Percentiles rank a stretch among this genome's conserved stretches.
phyloP scores from a whole-genome alignment of 306 rosid genomes.

The Sphenostylis stenocarpa region DNA sequence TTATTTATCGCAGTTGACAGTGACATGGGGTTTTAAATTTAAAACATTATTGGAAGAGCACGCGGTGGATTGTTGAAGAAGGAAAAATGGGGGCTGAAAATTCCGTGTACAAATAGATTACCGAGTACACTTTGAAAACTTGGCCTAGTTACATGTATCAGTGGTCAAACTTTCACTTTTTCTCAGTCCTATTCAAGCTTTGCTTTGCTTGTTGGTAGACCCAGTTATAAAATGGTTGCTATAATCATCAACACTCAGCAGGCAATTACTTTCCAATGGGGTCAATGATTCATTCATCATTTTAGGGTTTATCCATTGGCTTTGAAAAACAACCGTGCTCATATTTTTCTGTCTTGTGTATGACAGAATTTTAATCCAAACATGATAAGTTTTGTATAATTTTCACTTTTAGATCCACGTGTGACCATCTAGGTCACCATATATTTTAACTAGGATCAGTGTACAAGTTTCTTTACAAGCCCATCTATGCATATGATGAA shows the following conservation, averaged over 20 bases:
- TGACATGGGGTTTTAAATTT: background rate
- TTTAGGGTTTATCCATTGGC: too few relatives aligned
- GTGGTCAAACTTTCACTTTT: constrained; percentile 21
- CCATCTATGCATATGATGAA: too few relatives aligned
- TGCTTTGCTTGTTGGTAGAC: constrained; percentile 5
- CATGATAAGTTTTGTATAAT: too few relatives aligned
- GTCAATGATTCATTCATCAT: too few relatives aligned
- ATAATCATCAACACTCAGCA: background rate
- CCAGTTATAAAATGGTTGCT: background rate
- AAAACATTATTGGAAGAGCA: background rate
- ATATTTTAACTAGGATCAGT: too few relatives aligned
- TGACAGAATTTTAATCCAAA: too few relatives aligned
- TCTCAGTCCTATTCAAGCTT: background rate
- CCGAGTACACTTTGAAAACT: background rate
- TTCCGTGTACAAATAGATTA: constrained; percentile 33
- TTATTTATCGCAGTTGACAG: background rate
- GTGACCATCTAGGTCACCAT: too few relatives aligned
- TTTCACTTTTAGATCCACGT: too few relatives aligned
- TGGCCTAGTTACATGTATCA: background rate
- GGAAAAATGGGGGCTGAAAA: constrained; percentile 9
- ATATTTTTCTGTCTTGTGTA: too few relatives aligned
- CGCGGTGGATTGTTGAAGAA: background rate
- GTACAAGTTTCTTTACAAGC: too few relatives aligned
- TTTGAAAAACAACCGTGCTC: too few relatives aligned
- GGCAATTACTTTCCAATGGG: background rate